Base-by-base conservation (phyloP, 2,329 filamentous ascomycete genomes). In the Mycosphaerella sp. region DNA sequence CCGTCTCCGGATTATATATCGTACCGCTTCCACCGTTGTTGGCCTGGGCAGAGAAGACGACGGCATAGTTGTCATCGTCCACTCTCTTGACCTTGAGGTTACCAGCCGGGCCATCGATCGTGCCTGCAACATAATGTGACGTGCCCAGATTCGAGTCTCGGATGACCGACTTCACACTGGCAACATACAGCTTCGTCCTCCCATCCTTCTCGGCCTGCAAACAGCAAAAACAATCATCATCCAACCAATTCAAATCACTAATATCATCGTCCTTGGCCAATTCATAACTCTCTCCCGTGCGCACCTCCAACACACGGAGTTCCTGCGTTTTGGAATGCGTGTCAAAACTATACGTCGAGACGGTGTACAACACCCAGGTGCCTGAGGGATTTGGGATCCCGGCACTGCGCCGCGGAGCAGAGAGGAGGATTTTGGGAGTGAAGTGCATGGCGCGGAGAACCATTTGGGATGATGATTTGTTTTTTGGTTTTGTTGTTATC, bases 341-440 rank as follows among this genome's bases (percentile, higher is more conserved):
- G 39, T 86, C 77, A 70, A 95, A 95, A 4, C 83, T 91, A 70
- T 95, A 95, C 1, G 84, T 82, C 0, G 86, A 87, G 12, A 83
- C 80, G 41, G 82, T 82, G 66, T 85, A 89, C 29, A 90, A 71
- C 45, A 85, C 76, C 54, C 80, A 75, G 51, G 80, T 81, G 42
- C 85, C 86, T 49, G 80, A 76, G 38, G 76, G 69, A 68, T 89
- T 92, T n/a, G 87, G 87, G 1, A 82, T 70, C 45, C 83, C 87
- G 12, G 82, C 69, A 9, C 85, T 87, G 45, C 87, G 82, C 53
- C 88, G 82, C 32, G 87, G 86, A 12, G 86, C 86, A 60, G 84
- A 84, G 65, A 93, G 79, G 54, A 93, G 77, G 61, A 88, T 85
- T 75, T 89, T 81, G 4, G 87, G 86, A 8, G 85, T 89, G 72